Base-by-base conservation (phyloP, 257 asterid species). In the Hygrophila difformis region DNA sequence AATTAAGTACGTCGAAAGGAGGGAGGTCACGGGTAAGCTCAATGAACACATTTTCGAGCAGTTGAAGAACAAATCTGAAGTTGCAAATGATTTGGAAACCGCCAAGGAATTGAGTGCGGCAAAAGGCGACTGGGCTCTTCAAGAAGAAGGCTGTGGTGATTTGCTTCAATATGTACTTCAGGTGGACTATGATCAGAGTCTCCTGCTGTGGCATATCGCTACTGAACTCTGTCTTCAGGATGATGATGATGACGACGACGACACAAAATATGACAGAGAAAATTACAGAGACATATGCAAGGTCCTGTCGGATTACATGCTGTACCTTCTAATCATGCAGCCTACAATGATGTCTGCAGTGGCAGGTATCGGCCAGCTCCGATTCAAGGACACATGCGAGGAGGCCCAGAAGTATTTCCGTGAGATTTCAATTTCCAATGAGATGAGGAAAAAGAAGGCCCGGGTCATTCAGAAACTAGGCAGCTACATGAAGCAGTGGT, bases 221-320 rank as follows among this genome's bases (percentile, higher is more conserved):
- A 76, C 82, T 11, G 85, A 79, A 19, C 70, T 75, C 5, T 79
- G 82, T 56, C 76, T 46, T 37, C 31, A 26, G 8, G 18, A 42
- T 18, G 36, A 18, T 0, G 70, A 68, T n/a, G n/a, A n/a, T n/a
- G n/a, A n/a, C n/a, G n/a, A n/a, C n/a, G n/a, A n/a, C n/a, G n/a
- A n/a, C n/a, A n/a, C n/a, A n/a, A n/a, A n/a, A n/a, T n/a, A n/a
- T n/a, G n/a, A n/a, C 8, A 1, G 13, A 0, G 16, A 3, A 9
- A 0, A 6, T 13, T 3, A 11, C 33, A 18, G 33, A 17, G 24
- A 14, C 12, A 47, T 60, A 23, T 67, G 79, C 17, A 75, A 72
- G 74, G n/a, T 59, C 17, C 75, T 79, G 7, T 76, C 82, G 0
- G 82, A 73, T 24, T 79, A 73, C 57, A 75, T 79, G 82, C n/a